phyloP scores from a whole-genome alignment of 192 early-diverging fungal genomes.

The Coemansia sp. region DNA sequence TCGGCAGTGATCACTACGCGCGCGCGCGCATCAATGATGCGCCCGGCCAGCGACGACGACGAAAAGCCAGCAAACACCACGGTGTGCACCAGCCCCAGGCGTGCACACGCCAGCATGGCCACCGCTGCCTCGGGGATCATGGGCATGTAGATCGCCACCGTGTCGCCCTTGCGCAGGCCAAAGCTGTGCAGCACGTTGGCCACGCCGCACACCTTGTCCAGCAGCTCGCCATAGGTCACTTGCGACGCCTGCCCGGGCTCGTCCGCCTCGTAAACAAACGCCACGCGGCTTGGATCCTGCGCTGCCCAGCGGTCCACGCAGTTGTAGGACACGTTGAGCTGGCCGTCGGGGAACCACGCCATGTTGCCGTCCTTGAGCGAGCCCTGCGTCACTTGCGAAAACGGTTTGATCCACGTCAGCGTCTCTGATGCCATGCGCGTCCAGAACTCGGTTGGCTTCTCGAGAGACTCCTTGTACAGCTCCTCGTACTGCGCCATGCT shows the following conservation, averaged over 20 bases:
- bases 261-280: conserved; percentile 87
- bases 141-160: conserved; percentile 96
- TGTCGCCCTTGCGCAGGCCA: conserved; percentile 89
- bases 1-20: conserved; percentile 89
- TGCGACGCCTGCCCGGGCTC: conserved; percentile 75
- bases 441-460: conserved; percentile 80
- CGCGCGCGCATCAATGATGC: conserved; percentile 79
- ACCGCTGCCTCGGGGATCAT: conserved; percentile 93
- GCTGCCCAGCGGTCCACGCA: conserved; percentile 92
- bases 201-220: conserved; percentile 77
- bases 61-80: conserved; percentile 98
- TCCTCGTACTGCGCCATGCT: conserved; percentile 77
- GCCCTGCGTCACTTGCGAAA: conserved; percentile 68
- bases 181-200: conserved; percentile 82
- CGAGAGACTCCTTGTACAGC: conserved; percentile 76
- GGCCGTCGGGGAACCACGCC: conserved; percentile 90
- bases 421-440: conserved; percentile 78
- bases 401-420: conserved; percentile 79
- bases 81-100: conserved; percentile 87
- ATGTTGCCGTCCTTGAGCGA: conserved; percentile 80
- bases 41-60: conserved; percentile 87
- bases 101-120: conserved; percentile 92
- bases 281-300: conserved; percentile 69
- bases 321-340: conserved; percentile 93
- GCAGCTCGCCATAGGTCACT: conserved; percentile 82